Evolutionary conservation across 1,139 yeast species (phyloP).

Genomic region (Candida sojae): DNA sequence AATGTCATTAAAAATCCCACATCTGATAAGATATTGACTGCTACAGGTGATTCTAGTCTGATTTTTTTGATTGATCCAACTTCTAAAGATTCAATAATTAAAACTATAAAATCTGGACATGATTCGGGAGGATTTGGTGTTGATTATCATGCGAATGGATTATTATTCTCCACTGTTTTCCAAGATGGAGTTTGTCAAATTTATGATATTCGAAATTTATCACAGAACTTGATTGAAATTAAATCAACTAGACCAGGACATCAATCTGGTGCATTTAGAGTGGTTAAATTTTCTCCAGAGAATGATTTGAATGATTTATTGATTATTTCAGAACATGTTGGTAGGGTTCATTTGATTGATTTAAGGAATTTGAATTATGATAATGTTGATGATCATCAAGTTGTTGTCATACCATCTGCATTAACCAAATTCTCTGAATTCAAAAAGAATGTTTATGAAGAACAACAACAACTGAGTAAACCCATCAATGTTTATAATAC

Average conservation of each 20-base stretch:
- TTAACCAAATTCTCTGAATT: slow-evolving; percentile 42
- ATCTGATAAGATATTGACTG: slow-evolving; percentile 30
- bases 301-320: slow-evolving; percentile 71
- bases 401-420: slow-evolving; percentile 55
- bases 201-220: slow-evolving; percentile 70
- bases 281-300: slow-evolving; percentile 65
- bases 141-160: slow-evolving; percentile 72
- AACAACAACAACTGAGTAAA: slow-evolving; percentile 3
- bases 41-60: slow-evolving; percentile 44
- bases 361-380: slow-evolving; percentile 62
- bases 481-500: not conserved
- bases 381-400: slow-evolving; percentile 57
- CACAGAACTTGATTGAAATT: slow-evolving; percentile 52
- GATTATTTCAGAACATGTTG: slow-evolving; percentile 80
- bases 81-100: slow-evolving; percentile 20
- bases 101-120: slow-evolving; percentile 53
- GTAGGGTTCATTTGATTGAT: slow-evolving; percentile 82
- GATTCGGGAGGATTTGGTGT: slow-evolving; percentile 90
- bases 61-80: slow-evolving; percentile 41
- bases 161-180: slow-evolving; percentile 75
- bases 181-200: slow-evolving; percentile 82
- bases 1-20: slow-evolving; percentile 37
- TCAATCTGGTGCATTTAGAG: slow-evolving; percentile 63
- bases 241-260: slow-evolving; percentile 61
- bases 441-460: slow-evolving; percentile 15